Percentiles rank a stretch among this genome's conserved stretches.
Evolutionary conservation across 208 protist species (phyloP).

Genomic region (Balamuthia mandrillaris): DNA sequence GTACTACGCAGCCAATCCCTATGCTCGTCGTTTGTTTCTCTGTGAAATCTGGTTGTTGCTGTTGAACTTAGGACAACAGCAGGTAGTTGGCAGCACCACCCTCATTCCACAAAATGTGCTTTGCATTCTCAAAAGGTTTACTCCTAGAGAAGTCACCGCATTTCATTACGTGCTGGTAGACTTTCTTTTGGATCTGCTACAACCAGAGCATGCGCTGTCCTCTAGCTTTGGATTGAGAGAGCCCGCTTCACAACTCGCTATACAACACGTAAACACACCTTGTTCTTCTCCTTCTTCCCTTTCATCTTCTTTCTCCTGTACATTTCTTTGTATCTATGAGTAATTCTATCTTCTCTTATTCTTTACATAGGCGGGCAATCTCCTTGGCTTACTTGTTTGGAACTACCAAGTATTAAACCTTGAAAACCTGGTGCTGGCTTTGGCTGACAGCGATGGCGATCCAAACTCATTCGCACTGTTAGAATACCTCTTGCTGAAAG

Average conservation of each 20-base stretch:
- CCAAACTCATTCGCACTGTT: neutral
- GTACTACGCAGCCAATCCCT: too few relatives aligned
- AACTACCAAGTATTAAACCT: neutral
- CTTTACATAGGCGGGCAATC: neutral
- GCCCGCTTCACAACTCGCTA: neutral
- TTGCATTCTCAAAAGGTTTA: neutral
- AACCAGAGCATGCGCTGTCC: conserved; percentile 14
- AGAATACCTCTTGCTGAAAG: neutral
- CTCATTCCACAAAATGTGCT: neutral
- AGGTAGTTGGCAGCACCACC: too few relatives aligned
- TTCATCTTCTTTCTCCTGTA: neutral
- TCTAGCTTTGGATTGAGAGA: too few relatives aligned
- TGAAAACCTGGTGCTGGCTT: neutral
- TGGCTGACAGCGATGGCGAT: conserved; percentile 4
- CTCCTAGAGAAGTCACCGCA: neutral
- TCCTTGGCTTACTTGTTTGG: neutral
- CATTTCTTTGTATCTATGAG: neutral
- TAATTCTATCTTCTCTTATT: neutral
- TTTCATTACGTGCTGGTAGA: neutral
- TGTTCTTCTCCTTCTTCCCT: neutral
- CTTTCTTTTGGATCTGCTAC: neutral
- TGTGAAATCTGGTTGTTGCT: too few relatives aligned
- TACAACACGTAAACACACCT: neutral
- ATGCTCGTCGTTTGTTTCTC: too few relatives aligned
- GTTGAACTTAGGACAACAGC: too few relatives aligned